Conservation (phyloP, 306 rosid genomes). For the Castanea crenata region DNA sequence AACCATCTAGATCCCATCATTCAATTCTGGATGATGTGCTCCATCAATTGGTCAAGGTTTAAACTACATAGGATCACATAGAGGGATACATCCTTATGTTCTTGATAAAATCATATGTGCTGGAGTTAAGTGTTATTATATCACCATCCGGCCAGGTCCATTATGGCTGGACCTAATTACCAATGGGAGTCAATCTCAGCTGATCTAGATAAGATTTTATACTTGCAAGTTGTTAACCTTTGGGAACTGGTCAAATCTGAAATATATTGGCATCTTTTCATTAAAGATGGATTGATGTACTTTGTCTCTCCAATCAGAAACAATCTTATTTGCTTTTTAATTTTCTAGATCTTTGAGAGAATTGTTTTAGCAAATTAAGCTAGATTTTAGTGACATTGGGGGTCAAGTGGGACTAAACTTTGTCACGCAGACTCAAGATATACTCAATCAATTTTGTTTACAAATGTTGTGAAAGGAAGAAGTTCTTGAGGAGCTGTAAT, state of each 20-base stretch:
- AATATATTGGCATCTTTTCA: background rate
- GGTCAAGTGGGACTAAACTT: too few relatives aligned
- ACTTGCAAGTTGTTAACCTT: background rate
- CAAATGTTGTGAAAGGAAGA: too few relatives aligned
- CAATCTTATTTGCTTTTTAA: background rate
- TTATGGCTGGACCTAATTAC: slow-evolving; percentile 87
- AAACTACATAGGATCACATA: too few relatives aligned
- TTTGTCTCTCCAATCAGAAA: background rate
- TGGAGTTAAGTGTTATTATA: slow-evolving; percentile 85
- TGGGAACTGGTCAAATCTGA: background rate
- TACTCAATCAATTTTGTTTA: too few relatives aligned
- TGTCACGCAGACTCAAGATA: too few relatives aligned
- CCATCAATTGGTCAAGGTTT: slow-evolving; percentile 29
- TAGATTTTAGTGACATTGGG: too few relatives aligned
- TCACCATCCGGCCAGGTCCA: slow-evolving; percentile 65
- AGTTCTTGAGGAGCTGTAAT: too few relatives aligned
- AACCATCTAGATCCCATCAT: too few relatives aligned
- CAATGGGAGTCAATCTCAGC: slow-evolving; percentile 88
- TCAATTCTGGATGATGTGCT: slow-evolving; percentile 41
- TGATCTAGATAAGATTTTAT: slow-evolving; percentile 61
- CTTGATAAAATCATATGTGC: slow-evolving; percentile 72
- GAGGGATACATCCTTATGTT: too few relatives aligned
- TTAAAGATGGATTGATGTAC: background rate
- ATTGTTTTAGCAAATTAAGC: too few relatives aligned
- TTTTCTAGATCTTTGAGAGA: too few relatives aligned